phyloP scores from a whole-genome alignment of 768 basidiomycete species.

The Phlebiopsis flavidoalba region DNA sequence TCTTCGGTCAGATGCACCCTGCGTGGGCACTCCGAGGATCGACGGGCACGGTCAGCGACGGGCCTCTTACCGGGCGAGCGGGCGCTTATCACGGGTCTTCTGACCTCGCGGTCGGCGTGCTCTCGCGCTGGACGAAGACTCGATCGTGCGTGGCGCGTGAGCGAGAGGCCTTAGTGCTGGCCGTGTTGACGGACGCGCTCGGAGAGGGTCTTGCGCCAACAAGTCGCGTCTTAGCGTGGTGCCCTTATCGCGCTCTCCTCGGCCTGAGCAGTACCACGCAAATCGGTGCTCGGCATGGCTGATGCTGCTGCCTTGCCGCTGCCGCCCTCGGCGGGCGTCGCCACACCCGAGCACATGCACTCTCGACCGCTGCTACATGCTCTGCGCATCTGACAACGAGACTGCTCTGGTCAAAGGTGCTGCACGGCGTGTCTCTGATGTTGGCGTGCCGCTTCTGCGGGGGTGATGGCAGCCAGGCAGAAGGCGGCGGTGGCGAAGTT shows the following conservation, averaged over 20 bases:
- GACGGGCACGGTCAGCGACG: slow-evolving; percentile 39
- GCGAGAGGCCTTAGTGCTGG: slow-evolving; percentile 22
- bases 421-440: slow-evolving; percentile 30
- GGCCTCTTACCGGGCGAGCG: slow-evolving; percentile 12
- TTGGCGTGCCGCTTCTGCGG: slow-evolving; percentile 28
- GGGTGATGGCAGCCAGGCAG: slow-evolving; percentile 23
- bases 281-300: slow-evolving; percentile 26
- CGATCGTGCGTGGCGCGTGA: slow-evolving; percentile 21
- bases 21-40: slow-evolving; percentile 78
- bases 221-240: slow-evolving; percentile 15
- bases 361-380: slow-evolving; percentile 17
- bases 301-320: slow-evolving; percentile 15
- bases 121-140: slow-evolving; percentile 12
- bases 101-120: neutral
- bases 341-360: slow-evolving; percentile 6
- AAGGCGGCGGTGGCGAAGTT: slow-evolving; percentile 18
- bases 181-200: slow-evolving; percentile 18
- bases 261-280: slow-evolving; percentile 29
- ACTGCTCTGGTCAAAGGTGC: slow-evolving; percentile 31
- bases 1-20: slow-evolving; percentile 94
- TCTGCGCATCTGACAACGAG: slow-evolving; percentile 26
- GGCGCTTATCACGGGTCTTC: slow-evolving; percentile 11
- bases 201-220: slow-evolving; percentile 25
- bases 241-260: slow-evolving; percentile 18
- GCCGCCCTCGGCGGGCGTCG: slow-evolving; percentile 11